Evolutionary conservation across 805 yeast species (phyloP), one percentile per base, ranked within the genome.

Genomic region (Scheffersomyces lignosus): DNA sequence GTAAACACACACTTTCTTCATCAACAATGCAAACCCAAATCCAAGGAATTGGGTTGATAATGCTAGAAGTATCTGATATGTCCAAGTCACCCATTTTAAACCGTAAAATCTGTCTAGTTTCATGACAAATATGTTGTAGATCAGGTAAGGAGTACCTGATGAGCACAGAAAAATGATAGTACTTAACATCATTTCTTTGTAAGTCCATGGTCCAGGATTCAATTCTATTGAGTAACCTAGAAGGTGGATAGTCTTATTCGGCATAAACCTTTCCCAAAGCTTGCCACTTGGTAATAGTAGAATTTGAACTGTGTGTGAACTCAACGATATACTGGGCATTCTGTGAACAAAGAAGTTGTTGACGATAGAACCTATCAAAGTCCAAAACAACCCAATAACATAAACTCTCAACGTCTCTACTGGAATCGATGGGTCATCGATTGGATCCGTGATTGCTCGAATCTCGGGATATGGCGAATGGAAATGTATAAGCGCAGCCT

Each of bases 381-480:
- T 70, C 73, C 81, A 71, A 27, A 77, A 48, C 1, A 75, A 39
- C 0, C 79, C 79, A 18, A 80, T 58, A 4, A 69, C 58, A 68
- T 82, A 81, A 44, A 76, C 77, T 33, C 85, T 64, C 36, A 76
- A 45, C 5, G 84, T 78, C 41, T 76, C 80, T 26, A 66, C 70
- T 0, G 78, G 76, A 25, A 71, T 43, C 2, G 45, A 32, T 1
- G 73, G 72, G 41, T 80, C 81, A 45, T 80, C 85, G 34, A 48
- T 62, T 9, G 80, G 74, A 13, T 78, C 80, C n/a, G 79, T 79
- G 14, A 81, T 74, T 7, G 86, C 80, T 26, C 87, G 60, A 10
- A 81, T 81, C 48, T 81, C 87, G 1, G 85, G 82, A 44, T 79
- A 80, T 4, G 84, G 83, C 4, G 81, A 74, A 51, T 68, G 71